These are phyloP conservation scores for Wickerhamomyces ciferrii DNA, from an alignment of 805 yeast species.

Conservation along the genomic window DNA sequence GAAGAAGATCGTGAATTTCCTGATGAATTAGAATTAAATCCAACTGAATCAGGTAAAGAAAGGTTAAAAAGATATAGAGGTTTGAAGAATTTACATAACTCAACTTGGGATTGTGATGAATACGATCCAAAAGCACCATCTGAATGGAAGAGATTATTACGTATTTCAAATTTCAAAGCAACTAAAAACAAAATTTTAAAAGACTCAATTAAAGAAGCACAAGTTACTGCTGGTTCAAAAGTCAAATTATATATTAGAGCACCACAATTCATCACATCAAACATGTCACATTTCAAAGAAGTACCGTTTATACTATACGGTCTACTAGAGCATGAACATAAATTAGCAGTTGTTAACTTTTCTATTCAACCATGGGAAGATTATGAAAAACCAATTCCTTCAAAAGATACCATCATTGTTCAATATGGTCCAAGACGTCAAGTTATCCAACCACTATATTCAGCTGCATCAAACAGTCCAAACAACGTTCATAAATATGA, in stretches of 20 bases:
- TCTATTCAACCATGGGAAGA: constrained; percentile 87
- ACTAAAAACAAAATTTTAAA: constrained; percentile 66
- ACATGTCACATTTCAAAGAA: constrained; percentile 35
- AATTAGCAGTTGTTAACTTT: constrained; percentile 76
- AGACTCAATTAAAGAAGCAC: constrained; percentile 41
- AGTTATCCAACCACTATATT: constrained; percentile 75
- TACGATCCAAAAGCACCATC: constrained; percentile 68
- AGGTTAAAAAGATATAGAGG: constrained; percentile 81
- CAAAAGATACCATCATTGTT: constrained; percentile 75
- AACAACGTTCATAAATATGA: constrained; percentile 87
- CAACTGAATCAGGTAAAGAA: constrained; percentile 69
- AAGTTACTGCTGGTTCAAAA: constrained; percentile 57
- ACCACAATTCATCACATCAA: constrained; percentile 41
- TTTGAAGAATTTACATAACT: constrained; percentile 70
- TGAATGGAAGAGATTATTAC: constrained; percentile 70
- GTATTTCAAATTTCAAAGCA: constrained; percentile 72
- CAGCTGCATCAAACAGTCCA: constrained; percentile 68
- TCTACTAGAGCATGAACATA: constrained; percentile 80
- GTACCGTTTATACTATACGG: constrained; percentile 65
- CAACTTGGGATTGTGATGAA: constrained; percentile 88
- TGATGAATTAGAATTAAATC: constrained; percentile 86
- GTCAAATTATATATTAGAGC: constrained; percentile 57
- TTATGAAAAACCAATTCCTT: constrained; percentile 76
- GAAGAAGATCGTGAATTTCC: constrained; percentile 90
- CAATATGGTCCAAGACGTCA: constrained; percentile 94